phyloP scores from a whole-genome alignment of 139 green algal species.

The Limnomonas spitsbergensis region DNA sequence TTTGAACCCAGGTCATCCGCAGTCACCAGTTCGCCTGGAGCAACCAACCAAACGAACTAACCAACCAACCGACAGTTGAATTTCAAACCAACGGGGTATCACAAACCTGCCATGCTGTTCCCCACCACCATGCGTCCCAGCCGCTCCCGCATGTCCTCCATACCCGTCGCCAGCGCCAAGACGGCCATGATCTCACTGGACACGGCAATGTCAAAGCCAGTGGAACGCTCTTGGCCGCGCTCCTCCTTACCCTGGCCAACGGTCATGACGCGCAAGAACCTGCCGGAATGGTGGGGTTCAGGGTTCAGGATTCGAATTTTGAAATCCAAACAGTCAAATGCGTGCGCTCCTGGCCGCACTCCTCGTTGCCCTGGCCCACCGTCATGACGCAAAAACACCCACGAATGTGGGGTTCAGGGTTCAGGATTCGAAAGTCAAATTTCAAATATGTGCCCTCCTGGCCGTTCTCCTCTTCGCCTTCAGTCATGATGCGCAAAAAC shows the following conservation, averaged over 20 bases:
- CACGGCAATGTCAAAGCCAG: constrained; percentile 96
- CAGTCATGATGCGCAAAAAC: too few relatives aligned
- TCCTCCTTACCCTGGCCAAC: constrained; percentile 72
- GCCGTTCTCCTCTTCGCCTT: too few relatives aligned
- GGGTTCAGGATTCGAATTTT: too few relatives aligned
- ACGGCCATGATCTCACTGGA: constrained; percentile 95
- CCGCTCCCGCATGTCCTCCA: constrained; percentile 71
- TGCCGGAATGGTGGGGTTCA: constrained; percentile 11
- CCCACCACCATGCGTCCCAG: constrained; percentile 80
- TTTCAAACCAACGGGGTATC: constrained; percentile 34
- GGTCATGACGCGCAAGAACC: constrained; percentile 83
- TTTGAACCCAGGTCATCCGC: too few relatives aligned
- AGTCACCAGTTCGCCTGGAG: too few relatives aligned
- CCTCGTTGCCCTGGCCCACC: constrained; percentile 67
- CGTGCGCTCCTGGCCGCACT: constrained; percentile 63
- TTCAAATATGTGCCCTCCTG: too few relatives aligned
- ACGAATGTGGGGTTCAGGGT: too few relatives aligned
- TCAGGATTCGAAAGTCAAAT: too few relatives aligned
- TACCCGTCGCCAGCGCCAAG: constrained; percentile 60
- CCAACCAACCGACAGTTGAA: too few relatives aligned
- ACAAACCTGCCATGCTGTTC: constrained; percentile 20
- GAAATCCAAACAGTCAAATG: too few relatives aligned
- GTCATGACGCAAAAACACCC: constrained; percentile 85
- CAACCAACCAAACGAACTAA: too few relatives aligned
- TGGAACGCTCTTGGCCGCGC: constrained; percentile 59